Conservation (phyloP, 1,139 yeast genomes). For the Candida pseudoviswanathii region DNA sequence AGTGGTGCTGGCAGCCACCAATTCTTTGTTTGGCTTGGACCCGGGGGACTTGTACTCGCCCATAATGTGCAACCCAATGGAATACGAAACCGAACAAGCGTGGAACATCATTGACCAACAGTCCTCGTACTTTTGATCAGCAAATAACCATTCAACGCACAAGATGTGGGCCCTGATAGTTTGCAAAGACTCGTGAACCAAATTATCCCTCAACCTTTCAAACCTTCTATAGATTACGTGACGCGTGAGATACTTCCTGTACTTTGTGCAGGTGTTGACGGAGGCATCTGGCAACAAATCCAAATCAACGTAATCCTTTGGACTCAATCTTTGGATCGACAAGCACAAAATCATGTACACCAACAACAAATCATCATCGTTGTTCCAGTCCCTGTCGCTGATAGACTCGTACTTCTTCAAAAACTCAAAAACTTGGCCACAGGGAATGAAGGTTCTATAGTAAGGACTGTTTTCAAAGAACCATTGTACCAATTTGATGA, state of each 20-base stretch:
- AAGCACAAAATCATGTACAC: conserved; percentile 47
- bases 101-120: conserved; percentile 52
- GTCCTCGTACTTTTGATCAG: conserved; percentile 52
- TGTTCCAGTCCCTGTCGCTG: conserved; percentile 46
- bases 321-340: conserved; percentile 41
- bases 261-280: conserved; percentile 26
- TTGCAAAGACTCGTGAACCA: conserved; percentile 47
- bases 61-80: conserved; percentile 55
- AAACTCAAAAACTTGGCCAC: conserved; percentile 28
- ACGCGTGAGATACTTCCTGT: conserved; percentile 31
- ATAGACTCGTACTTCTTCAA: conserved; percentile 30
- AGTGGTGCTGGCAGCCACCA: conserved; percentile 5
- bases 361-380: conserved; percentile 52
- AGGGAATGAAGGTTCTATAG: conserved; percentile 36
- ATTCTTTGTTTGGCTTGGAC: conserved; percentile 2
- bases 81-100: conserved; percentile 51
- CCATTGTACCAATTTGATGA: conserved; percentile 30
- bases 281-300: conserved; percentile 21
- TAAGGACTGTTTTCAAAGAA: conserved; percentile 35
- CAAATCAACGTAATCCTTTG: conserved; percentile 33
- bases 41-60: conserved; percentile 26
- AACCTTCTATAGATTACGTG: conserved; percentile 37
- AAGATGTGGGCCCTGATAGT: conserved; percentile 52
- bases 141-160: conserved; percentile 53
- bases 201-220: conserved; percentile 47